Evolutionary conservation across 176 grass and related monocot species (phyloP).

Genomic region (Chloris gayana): DNA sequence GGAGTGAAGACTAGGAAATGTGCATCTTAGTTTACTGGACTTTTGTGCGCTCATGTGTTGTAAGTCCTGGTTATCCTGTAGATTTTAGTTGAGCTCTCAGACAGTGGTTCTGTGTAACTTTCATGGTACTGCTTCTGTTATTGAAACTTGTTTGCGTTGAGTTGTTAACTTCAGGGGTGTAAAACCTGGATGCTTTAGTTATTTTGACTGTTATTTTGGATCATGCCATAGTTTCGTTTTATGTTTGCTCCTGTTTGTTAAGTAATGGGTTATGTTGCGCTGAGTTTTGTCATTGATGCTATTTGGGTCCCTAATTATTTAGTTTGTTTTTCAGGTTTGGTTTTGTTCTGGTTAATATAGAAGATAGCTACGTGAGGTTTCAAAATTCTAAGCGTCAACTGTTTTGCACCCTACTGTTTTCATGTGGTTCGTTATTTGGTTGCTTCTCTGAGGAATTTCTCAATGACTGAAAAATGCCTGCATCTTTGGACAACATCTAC

Average conservation of each 20-base stretch:
- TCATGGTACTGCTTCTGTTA: slow-evolving; percentile 41
- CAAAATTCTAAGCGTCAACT: too few relatives aligned
- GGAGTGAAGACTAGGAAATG: slow-evolving; percentile 56
- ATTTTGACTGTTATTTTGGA: not conserved
- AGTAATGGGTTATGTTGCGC: not conserved
- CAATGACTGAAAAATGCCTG: not conserved
- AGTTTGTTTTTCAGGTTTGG: not conserved
- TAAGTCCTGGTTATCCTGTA: slow-evolving; percentile 37
- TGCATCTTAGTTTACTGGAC: slow-evolving; percentile 41
- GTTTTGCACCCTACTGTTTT: too few relatives aligned
- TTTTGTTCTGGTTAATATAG: not conserved
- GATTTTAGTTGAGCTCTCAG: slow-evolving; percentile 39
- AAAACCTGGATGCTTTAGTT: slow-evolving; percentile 36
- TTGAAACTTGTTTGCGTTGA: slow-evolving; percentile 24
- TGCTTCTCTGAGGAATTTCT: not conserved
- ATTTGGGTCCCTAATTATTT: not conserved
- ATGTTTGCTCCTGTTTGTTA: not conserved
- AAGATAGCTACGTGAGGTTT: too few relatives aligned
- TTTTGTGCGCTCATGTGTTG: slow-evolving; percentile 5
- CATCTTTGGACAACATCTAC: slow-evolving; percentile 2
- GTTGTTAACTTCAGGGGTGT: slow-evolving; percentile 30
- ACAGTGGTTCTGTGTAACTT: slow-evolving; percentile 40
- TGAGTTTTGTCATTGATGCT: not conserved
- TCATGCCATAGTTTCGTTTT: not conserved
- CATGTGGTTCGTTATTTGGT: not conserved